These are phyloP conservation scores for Hypoxylon sp. DNA, from an alignment of 2,329 filamentous ascomycete genomes.

Conservation along the genomic window DNA sequence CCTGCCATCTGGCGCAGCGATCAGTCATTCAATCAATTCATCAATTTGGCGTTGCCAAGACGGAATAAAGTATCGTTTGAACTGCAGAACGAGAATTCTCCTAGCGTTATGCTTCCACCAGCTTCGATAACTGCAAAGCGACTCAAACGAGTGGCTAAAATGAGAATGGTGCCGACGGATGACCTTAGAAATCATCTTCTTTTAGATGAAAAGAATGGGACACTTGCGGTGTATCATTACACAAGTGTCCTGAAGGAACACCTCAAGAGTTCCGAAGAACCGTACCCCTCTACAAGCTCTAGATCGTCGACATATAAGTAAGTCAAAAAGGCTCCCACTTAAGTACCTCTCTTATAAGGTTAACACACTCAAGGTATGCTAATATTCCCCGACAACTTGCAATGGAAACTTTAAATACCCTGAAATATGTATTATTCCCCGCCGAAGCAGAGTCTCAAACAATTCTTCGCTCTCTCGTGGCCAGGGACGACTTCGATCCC, in stretches of 20 bases:
- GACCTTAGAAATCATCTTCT: not conserved
- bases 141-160: not conserved
- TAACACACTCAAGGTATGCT: not conserved
- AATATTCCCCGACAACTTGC: not conserved
- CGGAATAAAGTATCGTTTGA: not conserved
- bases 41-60: not conserved
- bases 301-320: no score
- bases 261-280: not conserved
- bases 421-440: not conserved
- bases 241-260: not conserved
- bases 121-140: no score
- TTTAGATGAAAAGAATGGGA: not conserved
- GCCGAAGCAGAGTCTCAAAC: not conserved
- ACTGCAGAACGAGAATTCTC: not conserved
- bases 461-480: not conserved
- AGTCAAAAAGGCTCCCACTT: not conserved
- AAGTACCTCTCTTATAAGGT: not conserved
- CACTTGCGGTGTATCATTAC: not conserved
- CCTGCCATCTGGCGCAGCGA: not conserved
- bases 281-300: no score
- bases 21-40: not conserved
- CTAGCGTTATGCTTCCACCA: not conserved
- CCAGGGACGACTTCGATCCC: not conserved
- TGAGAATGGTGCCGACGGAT: not conserved
- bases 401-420: not conserved